Evolutionary conservation across 2,329 filamentous ascomycete genomes (phyloP), one percentile per base, ranked within the genome.

Genomic region (Knufia fluminis): DNA sequence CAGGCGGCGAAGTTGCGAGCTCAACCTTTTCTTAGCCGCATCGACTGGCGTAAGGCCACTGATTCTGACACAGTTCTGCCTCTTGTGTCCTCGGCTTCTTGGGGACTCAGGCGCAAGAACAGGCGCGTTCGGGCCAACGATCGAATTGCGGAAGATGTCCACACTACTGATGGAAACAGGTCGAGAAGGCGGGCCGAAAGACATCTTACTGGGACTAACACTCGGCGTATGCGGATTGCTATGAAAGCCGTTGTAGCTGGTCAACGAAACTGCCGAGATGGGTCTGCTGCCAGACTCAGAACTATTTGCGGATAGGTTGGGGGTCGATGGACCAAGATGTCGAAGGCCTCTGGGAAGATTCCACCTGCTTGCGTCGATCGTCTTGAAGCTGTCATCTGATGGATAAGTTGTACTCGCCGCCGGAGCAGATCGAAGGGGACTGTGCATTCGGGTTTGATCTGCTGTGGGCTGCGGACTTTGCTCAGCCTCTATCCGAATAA

Each of bases 51-150:
- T 38, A 17, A 48, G 23, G 20, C 35, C 35, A 12, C 35, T 52
- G 12, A 71, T 68, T 17, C 68, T 65, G 2, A 71, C 65, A 47
- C 67, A 70, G 41, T 70, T 70, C 33, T 71, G 67, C 32, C 68
- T 64, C 43, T 61, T 60, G 50, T 72, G 68, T 10, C 66, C 65
- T 47, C 66, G 67, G 9, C 28, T 52, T 17, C 46, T 36, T 39
- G 48, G 48, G 23, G 52, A 50, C 20, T 46, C 36, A 39, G 48
- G 50, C n/a, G 44, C 47, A 14, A 48, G n/a, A 17, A 48, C 55
- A 10, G 51, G 41, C 24, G 51, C 40, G n/a, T 51, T 52, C 8
- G 31, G 31, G 10, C 43, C 45, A 20, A 52, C 39, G 14, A 38
- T 40, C 14, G 44, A 35, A 32, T 50, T 40, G 23, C 49, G 44